phyloP scores from a whole-genome alignment of 1,284 basidiomycete genomes.

The Leccinum subfulvum region DNA sequence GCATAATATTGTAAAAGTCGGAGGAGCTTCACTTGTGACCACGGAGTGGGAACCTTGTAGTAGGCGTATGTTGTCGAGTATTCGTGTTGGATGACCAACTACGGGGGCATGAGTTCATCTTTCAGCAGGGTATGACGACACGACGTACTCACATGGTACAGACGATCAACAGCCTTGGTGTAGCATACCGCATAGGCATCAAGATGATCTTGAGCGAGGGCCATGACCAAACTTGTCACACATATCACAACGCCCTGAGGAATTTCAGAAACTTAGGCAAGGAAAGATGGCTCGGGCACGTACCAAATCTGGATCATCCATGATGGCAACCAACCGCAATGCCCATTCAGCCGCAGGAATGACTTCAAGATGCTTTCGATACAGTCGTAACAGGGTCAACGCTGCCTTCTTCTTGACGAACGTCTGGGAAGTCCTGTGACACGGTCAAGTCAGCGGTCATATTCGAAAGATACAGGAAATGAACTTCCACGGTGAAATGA shows the following conservation, averaged over 20 bases:
- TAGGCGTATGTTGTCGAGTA: conserved; percentile 90
- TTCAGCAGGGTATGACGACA: neutral
- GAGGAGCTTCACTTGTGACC: conserved; percentile 96
- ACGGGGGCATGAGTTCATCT: conserved; percentile 20
- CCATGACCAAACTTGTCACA: conserved; percentile 91
- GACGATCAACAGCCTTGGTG: conserved; percentile 88
- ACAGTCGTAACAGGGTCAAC: conserved; percentile 87
- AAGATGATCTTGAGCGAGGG: conserved; percentile 90
- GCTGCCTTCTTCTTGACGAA: conserved; percentile 99
- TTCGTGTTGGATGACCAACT: conserved; percentile 91
- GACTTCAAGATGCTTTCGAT: conserved; percentile 94
- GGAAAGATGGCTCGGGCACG: conserved; percentile 16
- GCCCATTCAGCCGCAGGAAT: conserved; percentile 96
- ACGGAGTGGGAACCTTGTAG: conserved; percentile 96
- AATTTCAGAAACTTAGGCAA: conserved; percentile 9
- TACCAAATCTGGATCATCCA: conserved; percentile 91
- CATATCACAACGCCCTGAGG: conserved; percentile 89
- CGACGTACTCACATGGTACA: conserved; percentile 67
- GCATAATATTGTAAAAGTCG: conserved; percentile 95
- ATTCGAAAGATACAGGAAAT: conserved; percentile 2
- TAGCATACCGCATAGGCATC: conserved; percentile 91
- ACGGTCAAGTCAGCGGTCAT: conserved; percentile 7
- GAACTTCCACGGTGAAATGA: conserved; percentile 90
- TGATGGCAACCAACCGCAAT: conserved; percentile 87
- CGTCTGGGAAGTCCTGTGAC: conserved; percentile 79